Percentiles rank a stretch among this genome's conserved stretches.
Conservation (phyloP, 2,329 filamentous ascomycete genomes). For the Huntiella moniliformis region DNA sequence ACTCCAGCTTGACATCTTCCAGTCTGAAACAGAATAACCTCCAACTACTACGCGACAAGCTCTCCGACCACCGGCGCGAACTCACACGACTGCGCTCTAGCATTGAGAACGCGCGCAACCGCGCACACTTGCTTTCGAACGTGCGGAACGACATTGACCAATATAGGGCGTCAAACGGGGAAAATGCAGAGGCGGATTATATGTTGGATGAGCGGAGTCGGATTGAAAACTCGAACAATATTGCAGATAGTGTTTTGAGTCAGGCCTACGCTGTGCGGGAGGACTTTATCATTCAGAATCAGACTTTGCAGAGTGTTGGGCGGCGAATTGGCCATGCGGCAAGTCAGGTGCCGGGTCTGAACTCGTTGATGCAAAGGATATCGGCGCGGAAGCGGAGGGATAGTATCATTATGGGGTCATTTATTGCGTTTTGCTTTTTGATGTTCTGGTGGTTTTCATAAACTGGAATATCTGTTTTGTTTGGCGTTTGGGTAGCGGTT, state of each 20-base stretch:
- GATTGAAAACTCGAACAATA: constrained; percentile 75
- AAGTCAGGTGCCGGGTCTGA: constrained; percentile 81
- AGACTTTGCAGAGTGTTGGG: constrained; percentile 77
- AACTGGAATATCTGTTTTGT: neutral
- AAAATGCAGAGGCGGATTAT: constrained; percentile 77
- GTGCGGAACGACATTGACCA: constrained; percentile 84
- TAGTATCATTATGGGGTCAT: constrained; percentile 76
- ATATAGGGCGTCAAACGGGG: constrained; percentile 67
- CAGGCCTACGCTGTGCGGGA: constrained; percentile 96
- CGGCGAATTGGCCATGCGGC: constrained; percentile 76
- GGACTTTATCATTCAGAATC: constrained; percentile 69
- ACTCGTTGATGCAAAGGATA: constrained; percentile 78
- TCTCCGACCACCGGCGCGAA: constrained; percentile 71
- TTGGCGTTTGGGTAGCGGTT: constrained; percentile 9
- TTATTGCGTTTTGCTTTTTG: constrained; percentile 84
- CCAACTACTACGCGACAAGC: constrained; percentile 73
- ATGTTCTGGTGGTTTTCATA: constrained; percentile 54
- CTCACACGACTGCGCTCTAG: constrained; percentile 53
- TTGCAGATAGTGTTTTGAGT: constrained; percentile 77
- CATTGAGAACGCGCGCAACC: constrained; percentile 62
- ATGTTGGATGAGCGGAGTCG: constrained; percentile 80
- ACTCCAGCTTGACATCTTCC: constrained; percentile 69
- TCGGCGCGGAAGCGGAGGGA: constrained; percentile 88
- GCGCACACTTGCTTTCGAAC: constrained; percentile 75
- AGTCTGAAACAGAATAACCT: constrained; percentile 97